Evolutionary conservation across 768 basidiomycete species (phyloP).

Genomic region (Porphyrellus cyaneotinctus): DNA sequence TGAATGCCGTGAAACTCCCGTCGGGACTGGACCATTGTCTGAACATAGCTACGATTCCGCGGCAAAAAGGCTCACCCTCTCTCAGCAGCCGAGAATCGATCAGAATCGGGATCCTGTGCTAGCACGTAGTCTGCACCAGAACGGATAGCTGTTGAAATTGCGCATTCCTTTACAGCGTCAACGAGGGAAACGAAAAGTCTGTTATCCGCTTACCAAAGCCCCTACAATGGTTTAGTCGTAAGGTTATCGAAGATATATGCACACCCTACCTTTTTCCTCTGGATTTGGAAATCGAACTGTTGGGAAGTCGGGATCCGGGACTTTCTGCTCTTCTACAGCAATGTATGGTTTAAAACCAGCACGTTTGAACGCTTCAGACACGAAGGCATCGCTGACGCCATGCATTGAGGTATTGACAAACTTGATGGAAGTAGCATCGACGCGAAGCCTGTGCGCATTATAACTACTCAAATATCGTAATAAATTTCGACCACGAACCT

Average conservation of each 20-base stretch:
- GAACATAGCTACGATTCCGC: neutral
- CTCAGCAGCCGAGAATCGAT: constrained; percentile 78
- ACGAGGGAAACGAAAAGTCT: neutral
- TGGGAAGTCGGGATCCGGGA: constrained; percentile 81
- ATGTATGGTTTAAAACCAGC: constrained; percentile 59
- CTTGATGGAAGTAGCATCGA: constrained; percentile 31
- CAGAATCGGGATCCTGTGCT: constrained; percentile 88
- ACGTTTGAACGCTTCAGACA: constrained; percentile 49
- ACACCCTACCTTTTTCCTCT: constrained; percentile 71
- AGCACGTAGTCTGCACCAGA: constrained; percentile 60
- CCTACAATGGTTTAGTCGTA: constrained; percentile 30
- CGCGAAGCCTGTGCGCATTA: constrained; percentile 10
- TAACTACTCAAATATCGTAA: neutral
- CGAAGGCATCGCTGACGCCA: constrained; percentile 73
- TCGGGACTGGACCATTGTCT: constrained; percentile 19
- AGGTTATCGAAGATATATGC: neutral
- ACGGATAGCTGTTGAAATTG: constrained; percentile 56
- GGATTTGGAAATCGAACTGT: constrained; percentile 87
- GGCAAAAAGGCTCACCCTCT: constrained; percentile 41
- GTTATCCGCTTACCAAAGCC: constrained; percentile 40
- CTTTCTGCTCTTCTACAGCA: constrained; percentile 61
- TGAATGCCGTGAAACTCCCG: constrained; percentile 67
- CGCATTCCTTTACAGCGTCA: constrained; percentile 54
- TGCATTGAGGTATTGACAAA: constrained; percentile 92
- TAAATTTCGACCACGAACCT: constrained; percentile 8